phyloP scores from a whole-genome alignment of 176 grass and related monocot genomes.

The Aegilops longissima region DNA sequence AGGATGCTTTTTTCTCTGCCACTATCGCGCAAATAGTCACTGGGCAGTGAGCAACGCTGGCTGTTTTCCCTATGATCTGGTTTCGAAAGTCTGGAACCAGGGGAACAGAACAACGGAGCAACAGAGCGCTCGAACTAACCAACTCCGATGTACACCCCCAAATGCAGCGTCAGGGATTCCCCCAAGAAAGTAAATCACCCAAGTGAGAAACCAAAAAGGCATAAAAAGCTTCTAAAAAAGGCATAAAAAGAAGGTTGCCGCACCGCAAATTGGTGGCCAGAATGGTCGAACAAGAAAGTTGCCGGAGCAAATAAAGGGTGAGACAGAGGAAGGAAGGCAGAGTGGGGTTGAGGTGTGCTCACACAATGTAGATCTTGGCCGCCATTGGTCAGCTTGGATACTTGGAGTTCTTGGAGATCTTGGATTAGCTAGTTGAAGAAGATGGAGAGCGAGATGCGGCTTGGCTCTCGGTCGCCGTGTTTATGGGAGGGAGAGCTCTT shows the following conservation, averaged over 20 bases:
- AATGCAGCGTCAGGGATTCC: not conserved
- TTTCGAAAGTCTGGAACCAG: not conserved
- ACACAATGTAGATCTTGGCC: constrained; percentile 43
- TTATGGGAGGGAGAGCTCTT: not conserved
- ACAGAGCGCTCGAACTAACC: not conserved
- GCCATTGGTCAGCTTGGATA: constrained; percentile 3
- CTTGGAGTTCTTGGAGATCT: not conserved
- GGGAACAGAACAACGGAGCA: not conserved
- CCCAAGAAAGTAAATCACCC: not conserved
- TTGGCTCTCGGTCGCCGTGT: not conserved
- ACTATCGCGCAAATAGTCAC: not conserved
- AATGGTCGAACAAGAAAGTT: not conserved
- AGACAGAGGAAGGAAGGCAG: not conserved
- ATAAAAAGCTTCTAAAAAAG: not conserved
- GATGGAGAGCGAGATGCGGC: not conserved
- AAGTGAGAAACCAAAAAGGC: not conserved
- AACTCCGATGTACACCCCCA: not conserved
- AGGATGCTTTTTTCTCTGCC: not conserved
- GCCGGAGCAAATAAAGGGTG: not conserved
- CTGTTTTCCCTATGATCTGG: not conserved
- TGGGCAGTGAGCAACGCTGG: not conserved
- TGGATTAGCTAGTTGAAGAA: not conserved
- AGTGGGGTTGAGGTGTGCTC: not conserved
- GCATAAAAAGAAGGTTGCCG: too few species aligned
- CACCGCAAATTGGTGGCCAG: not conserved